Base-by-base conservation (phyloP, 768 basidiomycete genomes). In the Tricholomella constricta region DNA sequence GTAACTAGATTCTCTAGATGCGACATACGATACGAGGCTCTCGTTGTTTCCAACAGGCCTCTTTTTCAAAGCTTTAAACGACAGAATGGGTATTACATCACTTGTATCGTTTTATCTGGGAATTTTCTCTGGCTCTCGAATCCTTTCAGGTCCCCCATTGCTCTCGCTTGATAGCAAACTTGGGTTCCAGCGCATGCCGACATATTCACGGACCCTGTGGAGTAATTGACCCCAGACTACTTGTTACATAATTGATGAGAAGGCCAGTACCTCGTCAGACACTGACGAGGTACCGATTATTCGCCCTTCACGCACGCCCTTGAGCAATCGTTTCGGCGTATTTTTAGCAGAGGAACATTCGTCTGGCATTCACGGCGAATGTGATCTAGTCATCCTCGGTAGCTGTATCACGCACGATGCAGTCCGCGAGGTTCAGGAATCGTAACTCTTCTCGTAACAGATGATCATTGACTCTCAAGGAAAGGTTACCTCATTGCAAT, bases 301-400 rank as follows among this genome's bases (percentile, higher is more conserved):
- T 15, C 79, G 72, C 1, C 85, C 82, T 14, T 82, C n/a, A n/a
- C n/a, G n/a, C 78, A 5, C 66, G 68, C 0, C 78, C 75, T 67
- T 81, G 80, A 8, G 60, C 51, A 8, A 84, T 73, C 86, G 88
- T 88, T 58, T 81, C 84, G 2, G 84, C 86, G 53, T 85, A 74
- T 48, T 85, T 82, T 40, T 86, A 86, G 62, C 82, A 86, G 54
- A 82, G 74, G 69, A 81, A 85, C 2, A 76, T 68, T 32, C 84
- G 84, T 48, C 80, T 76, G 54, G 77, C 71, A 59, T 88, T 87
- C 58, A 86, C 69, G 4, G 73, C 69, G 54, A 79, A 68, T 61
- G 60, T 66, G 60, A 84, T 73, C 72, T 69, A 78, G 0, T 72
- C 65, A 8, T 74, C 66, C 1, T 69, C 41, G 3, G 63, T 60